phyloP scores from a whole-genome alignment of 192 early-diverging fungal species.

The Entomortierella beljakovae region DNA sequence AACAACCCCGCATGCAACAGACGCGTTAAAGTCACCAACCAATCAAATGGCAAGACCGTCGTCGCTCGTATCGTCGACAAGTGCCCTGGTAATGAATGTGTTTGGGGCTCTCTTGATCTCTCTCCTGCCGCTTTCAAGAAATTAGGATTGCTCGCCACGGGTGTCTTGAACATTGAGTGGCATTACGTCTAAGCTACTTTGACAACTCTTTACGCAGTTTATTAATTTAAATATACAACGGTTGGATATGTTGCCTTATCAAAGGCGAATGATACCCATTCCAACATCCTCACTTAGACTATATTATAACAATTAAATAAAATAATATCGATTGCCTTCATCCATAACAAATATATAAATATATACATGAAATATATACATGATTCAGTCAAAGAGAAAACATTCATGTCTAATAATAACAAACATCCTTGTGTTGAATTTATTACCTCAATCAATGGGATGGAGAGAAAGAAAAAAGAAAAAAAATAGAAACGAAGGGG shows the following conservation, averaged over 20 bases:
- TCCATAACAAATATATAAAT: too few species aligned
- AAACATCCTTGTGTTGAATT: too few species aligned
- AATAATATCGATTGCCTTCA: neutral
- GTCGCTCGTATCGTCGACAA: conserved; percentile 56
- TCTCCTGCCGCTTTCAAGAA: conserved; percentile 50
- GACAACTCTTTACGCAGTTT: neutral
- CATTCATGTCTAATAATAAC: too few species aligned
- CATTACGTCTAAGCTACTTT: conserved; percentile 21
- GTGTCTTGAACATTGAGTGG: conserved; percentile 55
- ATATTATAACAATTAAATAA: neutral
- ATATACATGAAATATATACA: too few species aligned
- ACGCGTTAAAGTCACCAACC: conserved; percentile 32
- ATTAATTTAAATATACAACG: too few species aligned
- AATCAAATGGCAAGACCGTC: conserved; percentile 36
- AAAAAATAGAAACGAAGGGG: too few species aligned
- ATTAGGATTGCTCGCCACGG: conserved; percentile 37
- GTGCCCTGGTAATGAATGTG: conserved; percentile 57
- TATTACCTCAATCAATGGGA: too few species aligned
- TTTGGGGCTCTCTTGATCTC: conserved; percentile 42
- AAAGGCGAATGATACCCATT: neutral
- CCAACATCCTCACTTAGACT: too few species aligned
- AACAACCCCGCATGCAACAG: conserved; percentile 50
- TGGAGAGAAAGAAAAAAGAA: neutral
- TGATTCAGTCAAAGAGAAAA: too few species aligned
- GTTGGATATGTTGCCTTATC: neutral